Evolutionary conservation across 306 rosid species (phyloP).

Genomic region (Castanea crenata): DNA sequence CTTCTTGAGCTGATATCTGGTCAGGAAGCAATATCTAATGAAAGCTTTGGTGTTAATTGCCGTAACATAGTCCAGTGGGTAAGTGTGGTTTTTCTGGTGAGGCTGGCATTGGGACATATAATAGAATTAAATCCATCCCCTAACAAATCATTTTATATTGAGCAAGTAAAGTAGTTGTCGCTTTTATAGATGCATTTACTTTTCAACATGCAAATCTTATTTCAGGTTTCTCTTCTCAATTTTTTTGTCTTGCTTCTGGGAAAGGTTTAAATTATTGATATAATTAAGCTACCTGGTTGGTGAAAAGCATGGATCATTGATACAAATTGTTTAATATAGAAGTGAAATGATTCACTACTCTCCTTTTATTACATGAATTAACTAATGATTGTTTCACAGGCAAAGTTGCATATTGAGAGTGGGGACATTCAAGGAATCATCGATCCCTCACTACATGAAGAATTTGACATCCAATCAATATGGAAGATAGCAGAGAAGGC

Average conservation of each 20-base stretch:
- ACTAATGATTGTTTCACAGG: constrained; percentile 48
- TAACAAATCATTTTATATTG: not conserved
- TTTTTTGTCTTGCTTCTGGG: not conserved
- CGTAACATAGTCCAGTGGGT: constrained; percentile 98
- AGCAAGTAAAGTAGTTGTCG: not conserved
- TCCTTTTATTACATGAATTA: constrained; percentile 1
- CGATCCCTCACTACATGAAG: constrained; percentile 58
- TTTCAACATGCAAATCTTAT: not conserved
- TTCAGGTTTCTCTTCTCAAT: not conserved
- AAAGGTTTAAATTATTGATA: not conserved
- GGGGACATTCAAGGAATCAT: constrained; percentile 96
- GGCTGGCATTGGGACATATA: not conserved
- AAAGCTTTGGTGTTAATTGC: constrained; percentile 86
- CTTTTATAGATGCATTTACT: not conserved
- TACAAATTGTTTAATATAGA: not conserved
- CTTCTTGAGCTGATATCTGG: constrained; percentile 98
- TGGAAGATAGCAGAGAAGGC: constrained; percentile 99
- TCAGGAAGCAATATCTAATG: constrained; percentile 96
- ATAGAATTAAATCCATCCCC: not conserved
- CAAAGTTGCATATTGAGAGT: constrained; percentile 80
- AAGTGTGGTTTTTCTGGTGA: constrained; percentile 37
- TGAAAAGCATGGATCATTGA: not conserved
- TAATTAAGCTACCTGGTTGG: no score
- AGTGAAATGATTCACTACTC: not conserved
- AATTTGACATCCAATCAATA: constrained; percentile 89